A percentile compares a stretch with the other conserved stretches of the same genome.
These are phyloP conservation scores for Diaporthe nobilis DNA, from an alignment of 2,329 filamentous ascomycete species.

Conservation along the genomic window DNA sequence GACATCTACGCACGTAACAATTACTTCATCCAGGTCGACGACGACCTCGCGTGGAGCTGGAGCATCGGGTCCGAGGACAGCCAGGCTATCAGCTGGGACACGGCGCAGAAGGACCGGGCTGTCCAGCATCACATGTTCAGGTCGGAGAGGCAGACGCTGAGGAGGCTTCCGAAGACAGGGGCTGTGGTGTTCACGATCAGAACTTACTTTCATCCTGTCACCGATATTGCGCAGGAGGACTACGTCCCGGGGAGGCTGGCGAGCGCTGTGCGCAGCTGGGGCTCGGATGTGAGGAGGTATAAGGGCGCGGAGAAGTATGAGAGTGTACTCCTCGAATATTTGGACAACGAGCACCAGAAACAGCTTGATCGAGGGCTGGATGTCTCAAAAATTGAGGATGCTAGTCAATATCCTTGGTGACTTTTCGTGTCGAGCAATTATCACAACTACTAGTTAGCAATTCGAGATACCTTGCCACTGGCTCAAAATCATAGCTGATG, in stretches of 20 bases:
- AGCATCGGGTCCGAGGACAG: constrained; percentile 83
- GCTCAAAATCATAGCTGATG: neutral
- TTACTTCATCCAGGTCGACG: constrained; percentile 91
- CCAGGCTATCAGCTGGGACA: constrained; percentile 77
- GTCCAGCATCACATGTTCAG: constrained; percentile 83
- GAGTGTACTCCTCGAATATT: constrained; percentile 80
- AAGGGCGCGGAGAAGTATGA: constrained; percentile 84
- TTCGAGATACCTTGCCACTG: too few species aligned
- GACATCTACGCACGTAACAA: constrained; percentile 78
- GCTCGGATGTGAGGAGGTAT: constrained; percentile 80
- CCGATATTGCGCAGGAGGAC: constrained; percentile 76
- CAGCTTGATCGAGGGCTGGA: constrained; percentile 79
- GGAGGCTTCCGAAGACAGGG: constrained; percentile 71
- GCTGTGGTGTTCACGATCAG: constrained; percentile 82
- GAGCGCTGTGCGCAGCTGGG: constrained; percentile 85
- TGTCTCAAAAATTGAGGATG: constrained; percentile 71
- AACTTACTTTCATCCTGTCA: constrained; percentile 83
- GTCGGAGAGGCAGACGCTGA: constrained; percentile 79
- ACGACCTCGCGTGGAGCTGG: constrained; percentile 80
- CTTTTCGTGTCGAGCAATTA: neutral
- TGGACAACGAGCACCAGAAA: constrained; percentile 81
- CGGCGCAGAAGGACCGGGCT: constrained; percentile 80
- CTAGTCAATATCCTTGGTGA: constrained; percentile 73
- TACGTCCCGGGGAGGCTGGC: constrained; percentile 85
- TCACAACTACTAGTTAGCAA: neutral